Conservation (phyloP, 164 flowering plant species). For the Warburgia ugandensis region DNA sequence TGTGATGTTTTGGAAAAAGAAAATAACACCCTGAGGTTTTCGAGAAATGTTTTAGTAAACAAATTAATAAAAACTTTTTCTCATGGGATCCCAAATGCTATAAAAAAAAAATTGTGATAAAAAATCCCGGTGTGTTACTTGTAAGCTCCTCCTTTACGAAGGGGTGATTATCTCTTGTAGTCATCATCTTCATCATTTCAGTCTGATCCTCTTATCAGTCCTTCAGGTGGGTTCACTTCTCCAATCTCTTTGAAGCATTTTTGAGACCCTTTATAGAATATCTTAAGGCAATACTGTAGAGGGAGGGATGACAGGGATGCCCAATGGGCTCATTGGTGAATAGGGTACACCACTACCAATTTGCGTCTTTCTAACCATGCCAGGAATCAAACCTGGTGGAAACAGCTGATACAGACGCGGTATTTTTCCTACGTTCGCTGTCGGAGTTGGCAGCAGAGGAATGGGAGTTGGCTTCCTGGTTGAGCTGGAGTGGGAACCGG, state of each 20-base stretch:
- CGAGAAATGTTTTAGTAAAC: no score
- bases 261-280: conserved; percentile 76
- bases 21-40: no score
- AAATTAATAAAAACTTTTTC: no score
- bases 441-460: conserved; percentile 22
- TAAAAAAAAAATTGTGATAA: no score
- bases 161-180: conserved; percentile 56
- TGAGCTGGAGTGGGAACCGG: conserved; percentile 39
- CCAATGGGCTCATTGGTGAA: conserved; percentile 96
- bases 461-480: conserved; percentile 42
- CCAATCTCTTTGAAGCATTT: conserved; percentile 90
- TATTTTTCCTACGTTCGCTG: conserved; percentile 43
- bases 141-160: conserved; percentile 92
- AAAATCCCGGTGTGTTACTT: no score
- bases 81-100: no score
- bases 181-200: conserved; percentile 52
- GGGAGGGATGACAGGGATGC: conserved; percentile 93
- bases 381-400: conserved; percentile 97
- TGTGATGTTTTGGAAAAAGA: no score
- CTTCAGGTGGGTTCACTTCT: conserved; percentile 93
- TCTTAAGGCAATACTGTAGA: conserved; percentile 69
- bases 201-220: conserved; percentile 54
- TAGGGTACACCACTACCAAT: conserved; percentile 99
- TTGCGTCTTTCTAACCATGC: conserved; percentile 97
- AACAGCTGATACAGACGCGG: conserved; percentile 86